Evolutionary conservation across 352 stramenopile genomes (phyloP).

Genomic region (Globisporangium alternatum): DNA sequence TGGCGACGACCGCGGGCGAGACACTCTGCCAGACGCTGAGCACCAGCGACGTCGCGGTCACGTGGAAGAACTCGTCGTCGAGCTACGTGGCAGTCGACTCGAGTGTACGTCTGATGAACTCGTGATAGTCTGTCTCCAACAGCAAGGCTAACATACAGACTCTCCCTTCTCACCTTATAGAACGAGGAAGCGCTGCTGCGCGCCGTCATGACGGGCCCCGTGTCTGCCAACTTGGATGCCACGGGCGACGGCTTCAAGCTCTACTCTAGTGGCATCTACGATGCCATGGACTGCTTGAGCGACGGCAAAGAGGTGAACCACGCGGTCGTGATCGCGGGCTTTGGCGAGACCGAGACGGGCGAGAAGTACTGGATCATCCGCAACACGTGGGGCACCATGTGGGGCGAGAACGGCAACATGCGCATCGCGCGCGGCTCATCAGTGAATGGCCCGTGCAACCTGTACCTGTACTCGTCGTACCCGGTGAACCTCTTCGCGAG

Average conservation of each 20-base stretch:
- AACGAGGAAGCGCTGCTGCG: conserved; percentile 60
- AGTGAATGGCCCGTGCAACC: conserved; percentile 59
- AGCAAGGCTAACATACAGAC: background rate
- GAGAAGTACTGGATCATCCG: conserved; percentile 88
- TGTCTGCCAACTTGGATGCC: conserved; percentile 79
- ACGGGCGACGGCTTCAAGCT: conserved; percentile 75
- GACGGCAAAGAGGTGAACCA: conserved; percentile 84
- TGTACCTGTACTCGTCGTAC: conserved; percentile 75
- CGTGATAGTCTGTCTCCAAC: background rate
- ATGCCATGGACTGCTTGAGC: conserved; percentile 69
- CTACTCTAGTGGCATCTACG: conserved; percentile 85
- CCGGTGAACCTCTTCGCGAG: conserved; percentile 46
- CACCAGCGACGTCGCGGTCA: conserved; percentile 38
- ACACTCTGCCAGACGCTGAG: conserved; percentile 33
- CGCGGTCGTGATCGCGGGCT: conserved; percentile 85
- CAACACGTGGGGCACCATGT: conserved; percentile 90
- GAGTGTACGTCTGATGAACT: conserved; percentile 10
- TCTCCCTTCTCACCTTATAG: background rate
- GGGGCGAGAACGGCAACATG: conserved; percentile 83
- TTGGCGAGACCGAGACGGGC: conserved; percentile 63
- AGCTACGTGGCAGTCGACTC: conserved; percentile 53
- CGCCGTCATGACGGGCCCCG: conserved; percentile 59
- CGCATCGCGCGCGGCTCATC: conserved; percentile 52
- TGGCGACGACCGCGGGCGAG: conserved; percentile 52
- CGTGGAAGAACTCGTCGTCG: conserved; percentile 41